A percentile compares a stretch with the other conserved stretches of the same genome.
These are phyloP conservation scores for Cucurbitaria berberidis DNA, from an alignment of 2,329 filamentous ascomycete species.

Conservation along the genomic window DNA sequence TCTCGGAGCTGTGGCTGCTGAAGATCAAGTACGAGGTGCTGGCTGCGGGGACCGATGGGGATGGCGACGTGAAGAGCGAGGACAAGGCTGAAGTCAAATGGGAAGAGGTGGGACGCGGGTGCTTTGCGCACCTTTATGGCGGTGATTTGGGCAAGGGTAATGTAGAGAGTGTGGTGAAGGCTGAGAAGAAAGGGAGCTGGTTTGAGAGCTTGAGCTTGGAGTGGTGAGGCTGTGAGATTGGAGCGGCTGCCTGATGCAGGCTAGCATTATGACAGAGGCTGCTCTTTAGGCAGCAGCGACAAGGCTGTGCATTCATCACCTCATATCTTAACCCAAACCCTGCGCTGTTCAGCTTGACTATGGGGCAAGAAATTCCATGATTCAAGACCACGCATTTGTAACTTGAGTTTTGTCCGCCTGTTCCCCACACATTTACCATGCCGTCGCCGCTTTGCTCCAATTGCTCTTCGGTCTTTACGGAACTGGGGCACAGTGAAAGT, in stretches of 20 bases:
- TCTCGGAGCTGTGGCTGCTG: conserved; percentile 56
- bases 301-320: not conserved
- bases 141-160: conserved; percentile 61
- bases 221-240: conserved; percentile 35
- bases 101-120: conserved; percentile 57
- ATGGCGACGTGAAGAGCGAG: conserved; percentile 28
- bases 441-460: not conserved
- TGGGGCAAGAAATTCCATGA: too few species aligned
- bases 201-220: conserved; percentile 41
- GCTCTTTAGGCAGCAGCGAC: not conserved
- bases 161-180: conserved; percentile 56
- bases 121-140: conserved; percentile 66
- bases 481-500: not conserved
- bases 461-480: not conserved
- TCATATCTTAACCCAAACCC: not conserved
- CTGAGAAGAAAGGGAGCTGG: conserved; percentile 60
- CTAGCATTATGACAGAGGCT: not conserved
- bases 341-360: not conserved
- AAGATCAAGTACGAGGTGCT: conserved; percentile 59
- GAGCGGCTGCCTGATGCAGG: not conserved
- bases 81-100: conserved; percentile 55
- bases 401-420: not conserved
- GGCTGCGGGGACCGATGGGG: conserved; percentile 41
- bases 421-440: not conserved
- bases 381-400: not conserved